Conservation (phyloP, 345 rosid species). For the Barbarea vulgaris region DNA sequence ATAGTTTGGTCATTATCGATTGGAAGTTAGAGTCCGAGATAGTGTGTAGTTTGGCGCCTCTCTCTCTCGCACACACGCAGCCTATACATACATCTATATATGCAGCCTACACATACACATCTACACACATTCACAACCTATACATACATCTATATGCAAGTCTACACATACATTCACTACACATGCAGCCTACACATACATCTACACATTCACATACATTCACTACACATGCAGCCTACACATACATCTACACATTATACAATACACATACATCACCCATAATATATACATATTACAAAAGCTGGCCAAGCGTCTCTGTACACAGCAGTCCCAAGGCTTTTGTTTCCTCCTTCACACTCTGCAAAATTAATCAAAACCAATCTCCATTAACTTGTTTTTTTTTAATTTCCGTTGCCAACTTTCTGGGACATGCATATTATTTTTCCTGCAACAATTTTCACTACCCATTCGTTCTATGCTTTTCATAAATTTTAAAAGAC, state of each 20-base stretch:
- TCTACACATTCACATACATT: neutral
- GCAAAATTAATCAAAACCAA: neutral
- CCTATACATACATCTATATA: neutral
- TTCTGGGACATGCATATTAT: too few relatives aligned
- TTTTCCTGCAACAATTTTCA: too few relatives aligned
- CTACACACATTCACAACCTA: neutral
- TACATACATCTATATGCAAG: neutral
- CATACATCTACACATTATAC: too few relatives aligned
- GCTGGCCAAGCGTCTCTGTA: neutral
- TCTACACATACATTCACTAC: too few relatives aligned
- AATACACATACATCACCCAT: neutral
- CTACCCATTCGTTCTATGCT: neutral
- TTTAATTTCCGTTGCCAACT: neutral
- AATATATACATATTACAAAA: neutral
- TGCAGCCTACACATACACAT: neutral
- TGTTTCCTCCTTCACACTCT: neutral
- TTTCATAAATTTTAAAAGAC: neutral
- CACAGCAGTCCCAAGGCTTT: neutral
- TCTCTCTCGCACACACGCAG: neutral
- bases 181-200: too few relatives aligned
- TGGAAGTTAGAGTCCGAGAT: too few relatives aligned
- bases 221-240: too few relatives aligned
- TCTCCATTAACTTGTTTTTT: neutral
- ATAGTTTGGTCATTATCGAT: too few relatives aligned
- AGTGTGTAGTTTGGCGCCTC: too few relatives aligned